phyloP scores from a whole-genome alignment of 2,329 filamentous ascomycete genomes.

The Parascedosporium putredinis region DNA sequence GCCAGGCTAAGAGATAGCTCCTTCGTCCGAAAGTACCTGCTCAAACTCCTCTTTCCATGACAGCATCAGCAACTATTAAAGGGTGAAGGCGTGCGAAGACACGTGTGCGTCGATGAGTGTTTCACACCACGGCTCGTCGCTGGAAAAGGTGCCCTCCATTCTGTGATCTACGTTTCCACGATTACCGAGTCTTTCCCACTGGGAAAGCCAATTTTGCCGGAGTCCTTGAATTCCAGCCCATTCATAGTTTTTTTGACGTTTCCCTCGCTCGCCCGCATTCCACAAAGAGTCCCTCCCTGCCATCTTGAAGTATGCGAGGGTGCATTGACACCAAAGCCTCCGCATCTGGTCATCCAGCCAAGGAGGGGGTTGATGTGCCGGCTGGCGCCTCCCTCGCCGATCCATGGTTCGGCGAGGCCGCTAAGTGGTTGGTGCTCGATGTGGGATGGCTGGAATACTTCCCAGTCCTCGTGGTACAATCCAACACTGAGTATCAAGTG shows the following conservation, averaged over 20 bases:
- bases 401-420: neutral
- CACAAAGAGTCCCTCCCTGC: neutral
- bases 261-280: neutral
- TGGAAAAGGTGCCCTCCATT: neutral
- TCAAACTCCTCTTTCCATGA: no score
- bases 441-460: neutral
- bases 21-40: no score
- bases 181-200: neutral
- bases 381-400: neutral
- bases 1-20: no score
- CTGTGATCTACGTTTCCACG: neutral
- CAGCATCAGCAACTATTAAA: no score
- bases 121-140: neutral
- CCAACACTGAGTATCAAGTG: no score
- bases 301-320: neutral
- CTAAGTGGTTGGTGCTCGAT: neutral
- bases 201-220: no score
- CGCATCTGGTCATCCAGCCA: neutral
- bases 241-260: neutral
- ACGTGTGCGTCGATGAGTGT: no score
- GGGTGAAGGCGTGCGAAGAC: neutral
- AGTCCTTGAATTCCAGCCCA: neutral
- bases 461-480: neutral
- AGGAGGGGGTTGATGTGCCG: neutral
- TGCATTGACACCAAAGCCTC: neutral